These are phyloP conservation scores for Nadsonia commutata DNA, from an alignment of 1,139 yeast genomes.

Conservation along the genomic window DNA sequence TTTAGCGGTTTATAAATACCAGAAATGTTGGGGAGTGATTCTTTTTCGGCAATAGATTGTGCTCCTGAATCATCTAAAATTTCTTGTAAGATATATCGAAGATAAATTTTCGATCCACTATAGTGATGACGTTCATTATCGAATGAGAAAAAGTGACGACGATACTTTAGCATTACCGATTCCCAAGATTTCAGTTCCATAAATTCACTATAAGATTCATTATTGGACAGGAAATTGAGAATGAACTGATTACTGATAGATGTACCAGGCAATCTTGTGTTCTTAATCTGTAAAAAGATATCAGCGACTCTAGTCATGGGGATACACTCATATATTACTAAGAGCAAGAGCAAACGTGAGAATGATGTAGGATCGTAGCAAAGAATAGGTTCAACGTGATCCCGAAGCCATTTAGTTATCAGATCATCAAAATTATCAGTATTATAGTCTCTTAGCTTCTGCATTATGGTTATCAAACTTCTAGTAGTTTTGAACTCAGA, in stretches of 20 bases:
- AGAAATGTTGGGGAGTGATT: conserved; percentile 5
- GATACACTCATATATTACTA: conserved; percentile 26
- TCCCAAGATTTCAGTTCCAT: conserved; percentile 13
- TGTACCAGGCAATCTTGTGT: conserved; percentile 11
- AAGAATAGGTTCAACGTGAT: conserved; percentile 14
- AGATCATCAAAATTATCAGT: conserved; percentile 11
- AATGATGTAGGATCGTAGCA: conserved; percentile 14
- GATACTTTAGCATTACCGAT: conserved; percentile 13
- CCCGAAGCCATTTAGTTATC: conserved; percentile 15
- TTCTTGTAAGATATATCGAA: conserved; percentile 14
- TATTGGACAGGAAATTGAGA: conserved; percentile 11
- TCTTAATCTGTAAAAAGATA: conserved; percentile 16
- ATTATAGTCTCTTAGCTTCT: conserved; percentile 3
- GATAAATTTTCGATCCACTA: conserved; percentile 11
- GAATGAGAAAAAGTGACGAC: conserved; percentile 12
- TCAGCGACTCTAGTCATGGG: conserved; percentile 23
- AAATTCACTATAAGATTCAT: conserved; percentile 2
- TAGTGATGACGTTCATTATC: neutral
- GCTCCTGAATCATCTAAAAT: conserved; percentile 9
- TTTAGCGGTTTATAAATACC: too few relatives aligned
- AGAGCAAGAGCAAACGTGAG: conserved; percentile 17
- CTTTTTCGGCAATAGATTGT: conserved; percentile 1
- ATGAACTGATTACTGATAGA: conserved; percentile 10
- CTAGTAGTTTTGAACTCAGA: neutral
- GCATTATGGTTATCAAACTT: neutral